Percentiles rank a stretch among this genome's conserved stretches.
phyloP scores from a whole-genome alignment of 371 early-diverging fungal genomes.

The Actinomortierella wolfii region DNA sequence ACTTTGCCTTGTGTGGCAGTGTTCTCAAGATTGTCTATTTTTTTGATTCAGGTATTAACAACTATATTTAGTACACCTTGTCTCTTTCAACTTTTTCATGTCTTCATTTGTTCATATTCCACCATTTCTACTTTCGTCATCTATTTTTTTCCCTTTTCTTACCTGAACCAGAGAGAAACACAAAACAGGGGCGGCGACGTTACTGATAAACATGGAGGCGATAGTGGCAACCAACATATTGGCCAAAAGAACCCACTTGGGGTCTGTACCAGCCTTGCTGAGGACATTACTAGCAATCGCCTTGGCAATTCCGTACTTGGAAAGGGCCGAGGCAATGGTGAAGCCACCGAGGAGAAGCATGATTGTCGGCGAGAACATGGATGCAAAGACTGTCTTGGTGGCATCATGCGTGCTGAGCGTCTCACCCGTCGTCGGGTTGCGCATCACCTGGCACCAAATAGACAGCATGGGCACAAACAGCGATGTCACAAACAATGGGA shows the following conservation, averaged over 20 bases:
- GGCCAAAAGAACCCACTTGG: constrained; percentile 68
- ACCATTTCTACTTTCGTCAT: too few species aligned
- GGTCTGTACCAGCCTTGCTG: constrained; percentile 70
- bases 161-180: constrained; percentile 78
- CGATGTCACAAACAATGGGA: constrained; percentile 94
- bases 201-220: constrained; percentile 80
- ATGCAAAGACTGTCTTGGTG: constrained; percentile 71
- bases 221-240: constrained; percentile 80
- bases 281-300: constrained; percentile 69
- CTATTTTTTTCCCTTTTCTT: constrained; percentile 9
- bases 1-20: constrained; percentile 65
- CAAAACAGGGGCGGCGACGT: constrained; percentile 87
- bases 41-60: neutral
- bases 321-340: constrained; percentile 79
- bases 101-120: neutral
- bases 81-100: neutral
- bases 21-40: constrained; percentile 76
- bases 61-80: constrained; percentile 1
- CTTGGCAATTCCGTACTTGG: constrained; percentile 77
- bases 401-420: constrained; percentile 60
- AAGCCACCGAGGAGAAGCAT: constrained; percentile 86
- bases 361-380: constrained; percentile 86
- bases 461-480: constrained; percentile 87
- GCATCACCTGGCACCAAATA: constrained; percentile 83
- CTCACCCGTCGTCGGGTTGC: constrained; percentile 43